Base-by-base conservation (phyloP, 768 basidiomycete species). In the Tricholomella constricta region DNA sequence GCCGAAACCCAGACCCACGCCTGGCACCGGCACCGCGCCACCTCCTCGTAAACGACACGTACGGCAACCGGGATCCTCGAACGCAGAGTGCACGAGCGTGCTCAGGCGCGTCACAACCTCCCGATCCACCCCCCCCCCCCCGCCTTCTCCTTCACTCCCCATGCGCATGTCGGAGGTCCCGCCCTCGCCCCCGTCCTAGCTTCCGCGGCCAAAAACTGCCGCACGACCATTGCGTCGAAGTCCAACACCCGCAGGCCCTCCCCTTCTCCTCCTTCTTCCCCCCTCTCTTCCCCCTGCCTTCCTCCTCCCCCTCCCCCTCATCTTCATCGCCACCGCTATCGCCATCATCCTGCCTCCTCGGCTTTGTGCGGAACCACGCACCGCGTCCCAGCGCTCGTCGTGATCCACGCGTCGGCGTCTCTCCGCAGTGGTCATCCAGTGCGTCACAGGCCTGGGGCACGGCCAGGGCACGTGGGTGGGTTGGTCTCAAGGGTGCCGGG, bases 1-100 rank as follows among this genome's bases (percentile, higher is more conserved):
- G 11, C 40, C 10, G 57, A 62, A 5, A 31, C 4, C 14, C 49
- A 35, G 12, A 50, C 44, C n/a, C n/a, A n/a, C n/a, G n/a, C 1
- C 59, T 52, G 5, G 42, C 36, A n/a, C n/a, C n/a, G n/a, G n/a
- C n/a, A 57, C 42, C 26, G 49, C 59, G 11, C 29, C 29, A 11
- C 6, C 6, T 31, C 6, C 29, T 10, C 17, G 36, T n/a, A 15
- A 3, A 43, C 55, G 31, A 32, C 1, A 68, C 58, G 52, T 65
- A 76, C 5, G 67, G 66, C 29, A 77, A 51, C 23, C 63, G 7
- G 48, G 48, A 36, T 66, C 65, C 4, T 32, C 34, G 52, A 72
- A 70, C 9, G 59, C 51, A 15, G 26, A 51, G 1, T 38, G 11
- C 7, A 46, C 25, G 17, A 41, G 44, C 12, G 17, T 12, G 12